Conservation (phyloP, 768 basidiomycete genomes). For the Agaricus subrufescens region DNA sequence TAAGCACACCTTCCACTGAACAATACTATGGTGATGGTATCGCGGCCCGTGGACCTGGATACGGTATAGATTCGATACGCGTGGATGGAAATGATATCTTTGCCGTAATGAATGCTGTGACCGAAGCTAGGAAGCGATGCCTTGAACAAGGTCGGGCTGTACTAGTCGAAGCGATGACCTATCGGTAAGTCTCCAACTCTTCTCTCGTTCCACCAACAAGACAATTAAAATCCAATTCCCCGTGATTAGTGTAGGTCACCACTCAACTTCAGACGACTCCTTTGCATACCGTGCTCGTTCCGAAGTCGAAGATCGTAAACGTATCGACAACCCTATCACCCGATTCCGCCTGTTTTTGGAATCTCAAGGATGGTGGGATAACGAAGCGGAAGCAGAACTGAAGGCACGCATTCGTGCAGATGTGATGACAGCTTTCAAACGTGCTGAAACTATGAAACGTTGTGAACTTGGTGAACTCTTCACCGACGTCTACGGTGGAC, state of each 20-base stretch:
- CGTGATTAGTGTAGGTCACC: conserved; percentile 73
- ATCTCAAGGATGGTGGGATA: conserved; percentile 80
- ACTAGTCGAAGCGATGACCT: conserved; percentile 87
- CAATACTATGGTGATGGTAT: conserved; percentile 94
- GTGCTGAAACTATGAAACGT: conserved; percentile 66
- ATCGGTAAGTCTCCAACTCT: conserved; percentile 47
- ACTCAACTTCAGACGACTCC: conserved; percentile 93
- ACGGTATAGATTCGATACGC: conserved; percentile 86
- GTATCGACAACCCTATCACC: conserved; percentile 83
- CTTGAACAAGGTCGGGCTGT: conserved; percentile 79
- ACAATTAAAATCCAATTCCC: background rate
- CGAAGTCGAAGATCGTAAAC: conserved; percentile 90
- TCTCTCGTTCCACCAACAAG: background rate
- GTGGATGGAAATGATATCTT: conserved; percentile 94
- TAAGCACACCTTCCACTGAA: conserved; percentile 86
- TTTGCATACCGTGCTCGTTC: conserved; percentile 87
- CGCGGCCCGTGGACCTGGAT: conserved; percentile 85
- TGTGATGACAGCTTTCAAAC: conserved; percentile 75
- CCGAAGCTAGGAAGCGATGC: conserved; percentile 66
- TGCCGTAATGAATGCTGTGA: conserved; percentile 72
- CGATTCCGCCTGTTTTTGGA: conserved; percentile 87
- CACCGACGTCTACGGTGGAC: conserved; percentile 82
- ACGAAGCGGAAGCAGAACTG: conserved; percentile 65
- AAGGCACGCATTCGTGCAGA: conserved; percentile 65
- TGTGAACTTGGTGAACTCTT: conserved; percentile 77